Base-by-base conservation (phyloP, 1,284 basidiomycete species). In the Trichosporon coremiiforme region DNA sequence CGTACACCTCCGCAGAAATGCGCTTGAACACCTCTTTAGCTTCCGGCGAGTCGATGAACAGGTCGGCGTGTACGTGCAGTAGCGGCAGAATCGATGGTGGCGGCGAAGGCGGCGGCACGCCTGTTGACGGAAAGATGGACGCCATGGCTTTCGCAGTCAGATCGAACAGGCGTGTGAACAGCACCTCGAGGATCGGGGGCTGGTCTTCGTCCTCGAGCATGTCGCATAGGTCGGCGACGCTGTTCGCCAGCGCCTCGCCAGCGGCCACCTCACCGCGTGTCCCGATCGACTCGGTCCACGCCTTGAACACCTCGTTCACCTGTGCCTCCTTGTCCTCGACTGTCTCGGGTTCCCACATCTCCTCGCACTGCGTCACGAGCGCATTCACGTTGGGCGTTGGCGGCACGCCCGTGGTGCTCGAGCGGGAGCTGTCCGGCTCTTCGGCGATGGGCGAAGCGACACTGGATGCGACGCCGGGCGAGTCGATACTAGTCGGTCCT, bases 261-360 rank as follows among this genome's bases (percentile, higher is more conserved):
- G 70, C 70, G 1, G 69, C 70, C 1, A 68, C 64, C 67, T 82
- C 81, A 2, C 73, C 73, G 3, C 47, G 63, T 2, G 73, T 70
- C 1, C 77, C 79, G 33, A 82, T 68, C 15, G 67, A 72, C 31
- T 75, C 72, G 1, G 70, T 70, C 82, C 82, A 84, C 35, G 75
- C 68, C 8, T 68, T 47, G 9, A 79, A 65, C 1, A 79, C 45
- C 0, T 60, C 72, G 47, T 78, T 79, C 8, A 81, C 66, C 71
- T 81, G 78, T 22, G 75, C 72, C 65, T 82, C 77, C 66, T 76
- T 75, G 63, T 82, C 80, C 0, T 73, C 68, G 2, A 74, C 60
- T 35, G 73, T 73, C 22, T 75, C 72, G 17, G 82, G 76, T 1
- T 77, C 78, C 83, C 83, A 84, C 4, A 83, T 71, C 13, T 77